Percentiles rank a stretch among this genome's conserved stretches.
Evolutionary conservation across 2,329 filamentous ascomycete species (phyloP).

Genomic region (Hypoxylon sp.): DNA sequence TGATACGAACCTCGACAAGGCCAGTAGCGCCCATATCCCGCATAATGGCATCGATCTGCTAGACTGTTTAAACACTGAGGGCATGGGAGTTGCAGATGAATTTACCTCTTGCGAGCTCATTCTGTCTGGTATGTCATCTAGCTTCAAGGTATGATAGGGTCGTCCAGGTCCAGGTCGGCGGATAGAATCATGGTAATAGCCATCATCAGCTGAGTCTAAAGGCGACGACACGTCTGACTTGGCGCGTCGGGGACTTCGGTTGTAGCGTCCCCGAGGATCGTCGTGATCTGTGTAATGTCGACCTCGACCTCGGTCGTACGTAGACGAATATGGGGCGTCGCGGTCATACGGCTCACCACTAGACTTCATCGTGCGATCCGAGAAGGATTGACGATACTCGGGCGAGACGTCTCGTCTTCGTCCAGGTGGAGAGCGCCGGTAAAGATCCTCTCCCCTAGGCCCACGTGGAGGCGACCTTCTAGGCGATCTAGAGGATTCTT

Average conservation of each 20-base stretch:
- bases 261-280: conserved; percentile 40
- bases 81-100: not conserved
- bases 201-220: conserved; percentile 49
- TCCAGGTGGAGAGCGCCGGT: conserved; percentile 40
- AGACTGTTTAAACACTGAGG: not conserved
- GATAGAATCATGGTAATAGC: conserved; percentile 47
- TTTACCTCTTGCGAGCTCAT: conserved; percentile 51
- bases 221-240: conserved; percentile 49
- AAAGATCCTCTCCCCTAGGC: conserved; percentile 51
- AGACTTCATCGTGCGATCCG: conserved; percentile 27
- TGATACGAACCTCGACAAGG: conserved; percentile 54
- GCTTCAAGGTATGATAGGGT: conserved; percentile 54
- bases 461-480: conserved; percentile 51
- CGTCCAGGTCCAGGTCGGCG: conserved; percentile 51
- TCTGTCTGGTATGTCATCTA: conserved; percentile 54
- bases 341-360: conserved; percentile 37
- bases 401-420: conserved; percentile 44
- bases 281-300: conserved; percentile 48
- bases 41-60: conserved; percentile 53
- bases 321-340: conserved; percentile 41
- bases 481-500: conserved; percentile 56
- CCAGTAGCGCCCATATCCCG: conserved; percentile 51
- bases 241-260: conserved; percentile 48
- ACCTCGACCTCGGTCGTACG: conserved; percentile 39
- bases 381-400: conserved; percentile 34